These are phyloP conservation scores for Hyaloscypha finlandica DNA, from an alignment of 495 filamentous ascomycete species.

Conservation along the genomic window DNA sequence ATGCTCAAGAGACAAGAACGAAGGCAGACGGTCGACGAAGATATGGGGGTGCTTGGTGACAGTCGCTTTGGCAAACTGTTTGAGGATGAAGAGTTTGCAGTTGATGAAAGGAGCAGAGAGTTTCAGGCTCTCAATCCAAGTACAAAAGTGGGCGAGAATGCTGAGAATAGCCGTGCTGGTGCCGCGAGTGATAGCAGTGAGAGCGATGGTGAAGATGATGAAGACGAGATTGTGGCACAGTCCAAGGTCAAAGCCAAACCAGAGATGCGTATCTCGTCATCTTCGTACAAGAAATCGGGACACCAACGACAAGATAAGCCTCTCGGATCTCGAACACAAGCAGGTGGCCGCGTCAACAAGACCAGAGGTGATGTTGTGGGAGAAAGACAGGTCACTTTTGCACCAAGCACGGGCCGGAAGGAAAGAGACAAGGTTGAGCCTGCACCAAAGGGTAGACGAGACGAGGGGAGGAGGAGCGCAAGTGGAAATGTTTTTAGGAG, in stretches of 20 bases:
- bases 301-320: slow-evolving; percentile 59
- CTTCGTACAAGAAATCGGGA: slow-evolving; percentile 58
- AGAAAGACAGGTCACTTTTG: slow-evolving; percentile 85
- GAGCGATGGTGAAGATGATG: slow-evolving; percentile 44
- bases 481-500: slow-evolving; percentile 71
- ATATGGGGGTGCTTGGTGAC: slow-evolving; percentile 70
- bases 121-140: slow-evolving; percentile 88
- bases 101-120: slow-evolving; percentile 87
- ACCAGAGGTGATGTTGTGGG: slow-evolving; percentile 65
- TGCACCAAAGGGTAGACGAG: slow-evolving; percentile 43
- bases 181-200: slow-evolving; percentile 37
- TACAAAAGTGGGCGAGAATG: slow-evolving; percentile 45
- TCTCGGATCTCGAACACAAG: slow-evolving; percentile 68
- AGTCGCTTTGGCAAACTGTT: slow-evolving; percentile 86
- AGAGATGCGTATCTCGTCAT: slow-evolving; percentile 71
- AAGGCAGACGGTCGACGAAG: slow-evolving; percentile 64
- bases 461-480: slow-evolving; percentile 64
- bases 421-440: slow-evolving; percentile 41
- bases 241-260: slow-evolving; percentile 42
- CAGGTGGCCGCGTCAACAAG: slow-evolving; percentile 46
- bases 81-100: slow-evolving; percentile 86
- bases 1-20: slow-evolving; percentile 79
- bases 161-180: slow-evolving; percentile 23
- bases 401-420: slow-evolving; percentile 62
- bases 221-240: slow-evolving; percentile 37